Evolutionary conservation across 73 alveolate species (phyloP).

Genomic region (Paramecium octaurelia): DNA sequence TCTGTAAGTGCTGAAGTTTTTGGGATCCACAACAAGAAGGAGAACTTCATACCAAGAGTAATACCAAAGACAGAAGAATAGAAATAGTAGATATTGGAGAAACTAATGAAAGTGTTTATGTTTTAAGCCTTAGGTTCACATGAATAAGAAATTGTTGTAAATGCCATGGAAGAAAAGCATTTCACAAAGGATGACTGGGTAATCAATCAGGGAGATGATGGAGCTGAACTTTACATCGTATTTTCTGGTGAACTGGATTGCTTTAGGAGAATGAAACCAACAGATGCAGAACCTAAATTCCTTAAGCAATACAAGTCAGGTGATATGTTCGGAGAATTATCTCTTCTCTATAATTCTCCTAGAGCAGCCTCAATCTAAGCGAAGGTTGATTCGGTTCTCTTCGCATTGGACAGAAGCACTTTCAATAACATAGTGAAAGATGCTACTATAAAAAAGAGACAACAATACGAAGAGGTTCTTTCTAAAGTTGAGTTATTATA

Average conservation of each 20-base stretch:
- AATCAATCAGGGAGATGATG: constrained; percentile 91
- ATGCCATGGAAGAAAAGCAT: constrained; percentile 71
- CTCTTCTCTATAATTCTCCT: constrained; percentile 76
- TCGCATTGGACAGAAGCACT: constrained; percentile 75
- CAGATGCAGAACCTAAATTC: constrained; percentile 49
- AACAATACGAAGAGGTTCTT: constrained; percentile 81
- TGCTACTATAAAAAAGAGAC: constrained; percentile 81
- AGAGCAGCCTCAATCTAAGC: constrained; percentile 84
- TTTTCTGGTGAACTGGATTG: constrained; percentile 87
- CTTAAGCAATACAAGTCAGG: constrained; percentile 73
- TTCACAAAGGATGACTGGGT: constrained; percentile 68
- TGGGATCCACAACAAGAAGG: constrained; percentile 90
- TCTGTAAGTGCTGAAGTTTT: constrained; percentile 96
- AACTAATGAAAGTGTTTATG: constrained; percentile 65
- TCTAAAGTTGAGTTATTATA: constrained; percentile 74
- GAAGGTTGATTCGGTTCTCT: constrained; percentile 65
- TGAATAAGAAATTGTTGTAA: constrained; percentile 68
- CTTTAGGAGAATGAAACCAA: constrained; percentile 51
- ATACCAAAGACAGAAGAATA: constrained; percentile 83
- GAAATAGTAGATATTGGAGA: constrained; percentile 67
- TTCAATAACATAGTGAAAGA: constrained; percentile 83
- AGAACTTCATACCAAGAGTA: constrained; percentile 79
- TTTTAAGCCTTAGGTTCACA: constrained; percentile 59
- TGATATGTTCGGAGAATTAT: constrained; percentile 81
- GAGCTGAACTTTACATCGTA: constrained; percentile 85